Base-by-base conservation (phyloP, 2,329 filamentous ascomycete species). In the Aureobasidium sp. region DNA sequence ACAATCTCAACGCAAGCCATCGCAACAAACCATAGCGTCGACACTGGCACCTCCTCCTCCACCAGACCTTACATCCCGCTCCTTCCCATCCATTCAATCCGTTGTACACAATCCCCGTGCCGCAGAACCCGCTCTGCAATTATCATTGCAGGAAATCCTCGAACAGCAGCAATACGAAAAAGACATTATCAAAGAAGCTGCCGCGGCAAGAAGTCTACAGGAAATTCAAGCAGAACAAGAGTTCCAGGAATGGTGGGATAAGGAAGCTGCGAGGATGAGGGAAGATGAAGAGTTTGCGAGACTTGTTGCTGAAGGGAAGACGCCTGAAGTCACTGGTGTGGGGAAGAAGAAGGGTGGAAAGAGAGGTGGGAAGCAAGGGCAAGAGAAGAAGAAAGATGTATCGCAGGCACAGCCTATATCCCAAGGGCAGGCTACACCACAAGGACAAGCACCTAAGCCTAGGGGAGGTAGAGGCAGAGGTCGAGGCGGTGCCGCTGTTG, bases 221-320 rank as follows among this genome's bases (percentile, higher is more conserved):
- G 96, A 98, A 69, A 99, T 99, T 67, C 96, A 99, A 77, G 90
- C 96, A 70, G 96, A 99, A 79, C 96, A 99, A 75, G 94, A 94
- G 60, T 99, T 99, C 76, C 93, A 98, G 76, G 91, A 97, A 76
- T 97, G 95, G 94, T 97, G 94, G 94, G 93, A 97, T 70, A 90
- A 92, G 68, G 95, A 97, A 78, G 94, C 91, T 72, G 86, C 86
- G 67, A 85, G 92, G 33, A 88, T 91, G 43, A 73, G 75, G 58
- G 75, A 76, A 71, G 72, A 25, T 72, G 74, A 59, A 64, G 68
- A 67, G 42, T 55, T 67, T 20, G 53, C 53, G 10, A 38, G 62
- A 13, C 9, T 65, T 6, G 23, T 65, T 11, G 51, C 62, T 6
- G 62, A 66, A 23, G 64, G 64, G 1, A 55, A 66, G 47, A 27